phyloP scores from a whole-genome alignment of 2,329 filamentous ascomycete genomes.

The Arthrobotrys musiformis region DNA sequence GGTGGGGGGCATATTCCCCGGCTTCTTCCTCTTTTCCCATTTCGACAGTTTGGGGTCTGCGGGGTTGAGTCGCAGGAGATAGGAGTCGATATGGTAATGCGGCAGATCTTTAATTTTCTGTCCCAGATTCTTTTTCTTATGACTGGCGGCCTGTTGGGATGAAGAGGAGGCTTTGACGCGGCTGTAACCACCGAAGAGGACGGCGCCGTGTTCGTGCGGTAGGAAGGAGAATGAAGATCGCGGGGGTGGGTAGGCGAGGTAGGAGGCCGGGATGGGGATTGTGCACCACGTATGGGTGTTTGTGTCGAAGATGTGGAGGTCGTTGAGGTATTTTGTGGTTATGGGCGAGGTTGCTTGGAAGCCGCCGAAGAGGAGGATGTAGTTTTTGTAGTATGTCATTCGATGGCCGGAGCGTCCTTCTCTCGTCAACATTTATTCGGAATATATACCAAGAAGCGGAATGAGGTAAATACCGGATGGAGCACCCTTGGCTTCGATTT shows the following conservation, averaged over 20 bases:
- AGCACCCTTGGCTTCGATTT: conserved; percentile 76
- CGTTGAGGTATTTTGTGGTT: conserved; percentile 85
- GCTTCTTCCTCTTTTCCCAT: conserved; percentile 94
- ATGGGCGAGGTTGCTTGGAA: conserved; percentile 97
- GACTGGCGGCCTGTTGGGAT: background rate
- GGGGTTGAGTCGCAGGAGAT: conserved; percentile 79
- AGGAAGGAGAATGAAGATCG: conserved; percentile 91
- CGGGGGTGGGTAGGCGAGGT: conserved; percentile 84
- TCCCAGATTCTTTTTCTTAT: conserved; percentile 45
- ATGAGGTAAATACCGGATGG: conserved; percentile 25
- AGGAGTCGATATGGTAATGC: conserved; percentile 92
- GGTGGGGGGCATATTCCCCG: conserved; percentile 83
- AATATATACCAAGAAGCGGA: background rate
- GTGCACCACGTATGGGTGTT: conserved; percentile 84
- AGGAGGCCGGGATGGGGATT: conserved; percentile 74
- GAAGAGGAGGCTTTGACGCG: conserved; percentile 78
- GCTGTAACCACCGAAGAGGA: conserved; percentile 93
- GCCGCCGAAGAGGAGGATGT: conserved; percentile 92
- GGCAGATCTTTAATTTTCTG: conserved; percentile 72
- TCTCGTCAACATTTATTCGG: conserved; percentile 65
- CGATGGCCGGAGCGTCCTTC: conserved; percentile 89
- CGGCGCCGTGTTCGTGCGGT: conserved; percentile 88
- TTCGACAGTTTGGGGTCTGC: conserved; percentile 42
- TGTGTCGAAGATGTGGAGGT: conserved; percentile 96
- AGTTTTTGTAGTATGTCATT: conserved; percentile 88